A percentile compares a stretch with the other conserved stretches of the same genome.
phyloP scores from a whole-genome alignment of 495 filamentous ascomycete genomes.

The Aspergillus ostianus region DNA sequence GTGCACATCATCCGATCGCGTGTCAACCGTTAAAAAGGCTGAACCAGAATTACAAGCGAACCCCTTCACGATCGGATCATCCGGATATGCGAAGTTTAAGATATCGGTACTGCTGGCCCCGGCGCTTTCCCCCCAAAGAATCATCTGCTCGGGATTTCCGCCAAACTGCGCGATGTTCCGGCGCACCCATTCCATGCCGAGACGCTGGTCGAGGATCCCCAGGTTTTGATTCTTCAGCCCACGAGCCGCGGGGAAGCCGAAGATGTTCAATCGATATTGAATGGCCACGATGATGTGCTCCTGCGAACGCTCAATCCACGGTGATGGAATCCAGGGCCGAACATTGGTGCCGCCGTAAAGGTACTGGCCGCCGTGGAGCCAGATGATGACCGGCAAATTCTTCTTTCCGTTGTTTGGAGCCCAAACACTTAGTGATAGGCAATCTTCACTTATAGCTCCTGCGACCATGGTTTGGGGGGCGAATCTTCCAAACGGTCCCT shows the following conservation, averaged over 20 bases:
- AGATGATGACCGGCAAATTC: conserved; percentile 48
- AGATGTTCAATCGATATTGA: conserved; percentile 58
- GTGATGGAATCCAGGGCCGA: conserved; percentile 34
- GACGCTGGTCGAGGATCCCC: conserved; percentile 59
- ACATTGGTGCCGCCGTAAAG: conserved; percentile 34
- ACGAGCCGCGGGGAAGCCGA: conserved; percentile 49
- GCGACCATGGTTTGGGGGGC: background rate
- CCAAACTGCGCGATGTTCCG: conserved; percentile 54
- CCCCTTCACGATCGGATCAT: conserved; percentile 36
- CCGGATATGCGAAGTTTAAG: conserved; percentile 45
- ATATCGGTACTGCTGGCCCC: conserved; percentile 35
- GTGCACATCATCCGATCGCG: conserved; percentile 6
- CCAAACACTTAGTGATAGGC: conserved; percentile 49
- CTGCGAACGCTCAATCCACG: conserved; percentile 25
- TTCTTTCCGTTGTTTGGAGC: conserved; percentile 32
- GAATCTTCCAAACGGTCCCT: too few species aligned
- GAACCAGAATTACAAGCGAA: conserved; percentile 49
- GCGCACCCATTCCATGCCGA: conserved; percentile 54
- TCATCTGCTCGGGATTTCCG: conserved; percentile 51
- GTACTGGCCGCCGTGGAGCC: conserved; percentile 47
- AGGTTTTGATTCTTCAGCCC: conserved; percentile 36
- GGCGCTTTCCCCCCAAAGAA: conserved; percentile 40
- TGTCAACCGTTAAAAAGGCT: background rate
- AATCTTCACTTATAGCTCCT: conserved; percentile 41
- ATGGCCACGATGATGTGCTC: conserved; percentile 52